Evolutionary conservation across 2,329 filamentous ascomycete species (phyloP).

Genomic region (Rutstroemia sp.): DNA sequence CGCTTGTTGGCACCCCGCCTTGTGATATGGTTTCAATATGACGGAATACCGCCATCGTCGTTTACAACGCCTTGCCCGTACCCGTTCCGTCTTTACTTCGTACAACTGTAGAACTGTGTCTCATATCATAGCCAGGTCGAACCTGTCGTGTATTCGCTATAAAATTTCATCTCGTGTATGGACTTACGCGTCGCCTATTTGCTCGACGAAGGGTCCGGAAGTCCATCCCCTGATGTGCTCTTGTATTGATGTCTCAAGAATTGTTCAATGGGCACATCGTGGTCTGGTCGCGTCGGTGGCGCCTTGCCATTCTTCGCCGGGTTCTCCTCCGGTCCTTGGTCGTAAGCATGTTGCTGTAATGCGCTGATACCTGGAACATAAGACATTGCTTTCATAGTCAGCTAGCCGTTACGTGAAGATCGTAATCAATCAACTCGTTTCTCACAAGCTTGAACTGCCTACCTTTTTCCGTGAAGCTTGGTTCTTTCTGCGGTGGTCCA

Average conservation of each 20-base stretch:
- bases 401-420: neutral
- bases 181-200: neutral
- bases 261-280: constrained; percentile 28
- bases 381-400: constrained; percentile 16
- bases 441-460: neutral
- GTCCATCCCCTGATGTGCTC: constrained; percentile 18
- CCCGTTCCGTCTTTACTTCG: no score
- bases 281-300: constrained; percentile 22
- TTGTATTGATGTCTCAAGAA: constrained; percentile 26
- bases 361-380: constrained; percentile 19
- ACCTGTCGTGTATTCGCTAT: neutral
- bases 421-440: neutral
- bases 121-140: no score
- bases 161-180: neutral
- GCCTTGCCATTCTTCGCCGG: neutral
- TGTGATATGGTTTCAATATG: neutral
- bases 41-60: neutral
- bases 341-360: constrained; percentile 10
- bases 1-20: neutral
- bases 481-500: constrained; percentile 3
- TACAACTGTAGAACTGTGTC: neutral
- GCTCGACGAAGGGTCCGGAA: constrained; percentile 11
- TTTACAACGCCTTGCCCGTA: neutral
- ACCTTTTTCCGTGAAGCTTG: constrained; percentile 21
- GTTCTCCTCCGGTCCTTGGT: constrained; percentile 11